Percentiles rank a stretch among this genome's conserved stretches.
Evolutionary conservation across 179 eudicot genomes (phyloP).

Genomic region (Amaranthus tricolor): DNA sequence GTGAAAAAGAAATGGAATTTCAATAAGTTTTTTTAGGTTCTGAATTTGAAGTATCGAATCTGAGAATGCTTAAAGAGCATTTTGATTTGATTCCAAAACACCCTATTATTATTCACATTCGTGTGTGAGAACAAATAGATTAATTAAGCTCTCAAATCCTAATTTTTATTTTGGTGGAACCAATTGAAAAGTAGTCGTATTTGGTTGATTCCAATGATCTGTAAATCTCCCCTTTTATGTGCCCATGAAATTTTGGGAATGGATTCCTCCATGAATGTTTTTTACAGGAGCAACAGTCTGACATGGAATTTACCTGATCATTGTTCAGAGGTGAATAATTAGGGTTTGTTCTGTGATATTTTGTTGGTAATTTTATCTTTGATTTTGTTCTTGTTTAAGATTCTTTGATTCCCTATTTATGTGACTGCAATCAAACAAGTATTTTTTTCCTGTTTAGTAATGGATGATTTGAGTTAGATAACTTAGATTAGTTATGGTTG

Average conservation of each 20-base stretch:
- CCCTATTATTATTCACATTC: conserved; percentile 7
- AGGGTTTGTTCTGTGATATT: not conserved
- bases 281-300: not conserved
- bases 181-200: not conserved
- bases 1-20: not conserved
- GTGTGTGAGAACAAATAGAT: conserved; percentile 7
- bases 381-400: not conserved
- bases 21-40: not conserved
- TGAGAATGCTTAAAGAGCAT: not conserved
- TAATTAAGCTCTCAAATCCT: not conserved
- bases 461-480: not conserved
- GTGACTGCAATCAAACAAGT: not conserved
- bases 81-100: conserved; percentile 4
- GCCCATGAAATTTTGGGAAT: not conserved
- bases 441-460: not conserved
- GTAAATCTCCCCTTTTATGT: not conserved
- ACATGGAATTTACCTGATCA: not conserved
- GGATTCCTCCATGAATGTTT: conserved; percentile 10
- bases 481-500: not conserved
- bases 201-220: conserved; percentile 11
- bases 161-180: not conserved
- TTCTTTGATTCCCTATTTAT: not conserved
- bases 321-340: too few relatives aligned
- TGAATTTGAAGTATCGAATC: conserved; percentile 1
- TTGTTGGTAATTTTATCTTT: not conserved